Evolutionary conservation across 208 protist genomes (phyloP).

Genomic region (Trypanosomatidae sp.): DNA sequence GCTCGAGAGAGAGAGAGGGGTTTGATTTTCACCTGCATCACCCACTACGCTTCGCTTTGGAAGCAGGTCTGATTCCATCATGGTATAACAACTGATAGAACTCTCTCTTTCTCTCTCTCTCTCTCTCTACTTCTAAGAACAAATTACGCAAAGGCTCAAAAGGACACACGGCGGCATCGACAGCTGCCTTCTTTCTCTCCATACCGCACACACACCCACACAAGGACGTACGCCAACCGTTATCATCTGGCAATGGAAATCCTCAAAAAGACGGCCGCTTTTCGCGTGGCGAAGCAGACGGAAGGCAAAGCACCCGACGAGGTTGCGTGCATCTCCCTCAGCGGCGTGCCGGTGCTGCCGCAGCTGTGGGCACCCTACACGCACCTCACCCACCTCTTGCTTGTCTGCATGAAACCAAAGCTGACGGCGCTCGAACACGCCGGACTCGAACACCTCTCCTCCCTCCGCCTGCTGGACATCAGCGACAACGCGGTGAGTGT

Average conservation of each 20-base stretch:
- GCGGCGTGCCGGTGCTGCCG: constrained; percentile 49
- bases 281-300: constrained; percentile 73
- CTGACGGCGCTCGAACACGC: constrained; percentile 33
- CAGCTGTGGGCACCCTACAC: constrained; percentile 52
- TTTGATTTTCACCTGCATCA: no score
- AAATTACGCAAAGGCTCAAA: no score
- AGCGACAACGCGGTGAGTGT: constrained; percentile 83
- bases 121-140: no score
- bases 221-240: no score
- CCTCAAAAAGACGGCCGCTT: constrained; percentile 59
- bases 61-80: no score
- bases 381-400: constrained; percentile 52
- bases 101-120: no score
- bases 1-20: no score
- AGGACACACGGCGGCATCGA: not conserved
- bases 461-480: constrained; percentile 68
- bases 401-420: constrained; percentile 68
- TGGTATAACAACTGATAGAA: no score
- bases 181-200: not conserved
- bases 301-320: constrained; percentile 41
- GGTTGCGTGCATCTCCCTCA: constrained; percentile 63
- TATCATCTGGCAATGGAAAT: no score
- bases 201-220: not conserved
- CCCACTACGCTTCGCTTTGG: no score
- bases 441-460: constrained; percentile 25